Evolutionary conservation across 768 basidiomycete species (phyloP), one percentile per base, ranked within the genome.

Genomic region (Boletus rubescentipes): DNA sequence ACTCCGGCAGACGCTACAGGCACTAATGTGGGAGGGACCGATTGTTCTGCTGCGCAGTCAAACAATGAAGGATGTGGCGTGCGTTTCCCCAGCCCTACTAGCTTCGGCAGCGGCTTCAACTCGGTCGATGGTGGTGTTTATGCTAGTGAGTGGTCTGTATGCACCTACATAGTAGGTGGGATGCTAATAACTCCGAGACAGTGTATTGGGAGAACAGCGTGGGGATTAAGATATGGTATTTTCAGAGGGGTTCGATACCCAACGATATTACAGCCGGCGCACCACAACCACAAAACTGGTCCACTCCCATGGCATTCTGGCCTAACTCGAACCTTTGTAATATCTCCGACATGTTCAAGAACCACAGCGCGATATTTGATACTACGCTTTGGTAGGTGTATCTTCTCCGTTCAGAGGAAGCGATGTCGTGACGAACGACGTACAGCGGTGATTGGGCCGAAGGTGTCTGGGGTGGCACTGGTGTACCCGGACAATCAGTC

Each of bases 101-200:
- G 86, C 2, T 96, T 89, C 65, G 94, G 94, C n/a, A 70, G 78
- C n/a, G 83, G 76, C 12, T 98, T 95, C 77, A 98, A 98, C 70
- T 68, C 66, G n/a, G 85, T 80, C 60, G 83, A 84, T 10, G 94
- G 94, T 41, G 94, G 94, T 61, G 88, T 93, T 46, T 96, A 93
- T 73, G 89, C 89, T 47, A 91, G 91, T 93, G 65, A 69, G 90
- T 82, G 21, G 49, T 31, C 42, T 42, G 18, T 49, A 37, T 36
- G 1, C 15, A 1, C 37, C 16, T 4, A 34, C 16, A 23, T 16
- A 2, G 9, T 12, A 6, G 15, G 2, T 20, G 9, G 18, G 26
- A 38, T 32, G 10, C 31, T 60, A 12, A 41, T 34, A 35, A 41
- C 32, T 39, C 55, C 9, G 48, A 41, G n/a, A 47, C 52, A 49